Conservation (phyloP, 2,329 filamentous ascomycete species). For the Coniochaeta hoffmannii region DNA sequence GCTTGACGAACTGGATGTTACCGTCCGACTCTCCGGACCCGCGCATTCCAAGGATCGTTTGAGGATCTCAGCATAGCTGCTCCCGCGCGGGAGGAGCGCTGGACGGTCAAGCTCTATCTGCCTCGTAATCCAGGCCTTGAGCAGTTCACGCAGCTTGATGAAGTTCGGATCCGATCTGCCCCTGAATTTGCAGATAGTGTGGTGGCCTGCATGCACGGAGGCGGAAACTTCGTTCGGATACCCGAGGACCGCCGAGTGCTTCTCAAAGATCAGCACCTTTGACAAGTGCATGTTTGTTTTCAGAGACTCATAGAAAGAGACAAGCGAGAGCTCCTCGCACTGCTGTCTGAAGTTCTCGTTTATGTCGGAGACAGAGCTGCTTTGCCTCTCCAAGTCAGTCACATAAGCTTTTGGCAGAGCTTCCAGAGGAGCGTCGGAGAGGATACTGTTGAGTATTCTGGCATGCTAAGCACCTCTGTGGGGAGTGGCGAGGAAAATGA, state of each 20-base stretch:
- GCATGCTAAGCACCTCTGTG: constrained; percentile 8
- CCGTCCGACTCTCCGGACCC: background rate
- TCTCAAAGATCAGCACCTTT: background rate
- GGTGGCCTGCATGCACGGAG: constrained; percentile 1
- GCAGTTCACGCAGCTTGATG: background rate
- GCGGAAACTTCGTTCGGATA: background rate
- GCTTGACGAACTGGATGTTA: background rate
- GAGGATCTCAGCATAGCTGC: background rate
- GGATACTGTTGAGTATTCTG: constrained; percentile 4
- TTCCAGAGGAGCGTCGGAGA: background rate
- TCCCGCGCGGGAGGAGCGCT: background rate
- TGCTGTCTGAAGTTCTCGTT: constrained; percentile 22
- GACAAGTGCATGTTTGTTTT: constrained; percentile 9
- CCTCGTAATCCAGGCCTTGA: background rate
- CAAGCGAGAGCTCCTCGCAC: constrained; percentile 14
- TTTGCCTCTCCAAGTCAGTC: constrained; percentile 11
- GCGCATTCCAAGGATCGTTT: background rate
- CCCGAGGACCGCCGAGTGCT: background rate
- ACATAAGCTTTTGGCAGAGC: constrained; percentile 9
- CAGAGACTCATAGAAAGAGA: constrained; percentile 22
- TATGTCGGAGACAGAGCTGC: constrained; percentile 13
- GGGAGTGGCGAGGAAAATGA: constrained; percentile 10
- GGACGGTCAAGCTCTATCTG: background rate
- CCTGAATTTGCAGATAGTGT: constrained; percentile 1
- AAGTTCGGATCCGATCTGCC: background rate